A percentile compares a stretch with the other conserved stretches of the same genome.
Conservation (phyloP, 257 asterid genomes). For the Capsicum pubescens region DNA sequence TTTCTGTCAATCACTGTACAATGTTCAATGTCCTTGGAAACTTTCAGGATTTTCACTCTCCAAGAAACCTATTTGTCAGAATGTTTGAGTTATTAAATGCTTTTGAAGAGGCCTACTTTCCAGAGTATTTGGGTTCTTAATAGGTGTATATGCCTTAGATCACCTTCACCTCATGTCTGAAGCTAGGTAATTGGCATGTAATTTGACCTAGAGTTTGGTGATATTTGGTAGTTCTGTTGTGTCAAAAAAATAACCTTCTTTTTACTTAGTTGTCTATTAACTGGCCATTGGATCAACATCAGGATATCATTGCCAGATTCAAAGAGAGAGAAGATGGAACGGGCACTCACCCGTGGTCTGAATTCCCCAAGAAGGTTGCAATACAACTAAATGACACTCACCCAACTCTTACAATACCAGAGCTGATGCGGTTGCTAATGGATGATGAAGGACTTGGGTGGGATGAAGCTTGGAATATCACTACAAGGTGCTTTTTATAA, state of each 20-base stretch:
- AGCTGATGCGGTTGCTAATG: slow-evolving; percentile 95
- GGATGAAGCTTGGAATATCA: slow-evolving; percentile 98
- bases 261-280: slow-evolving; percentile 5
- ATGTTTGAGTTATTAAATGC: not conserved
- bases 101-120: not conserved
- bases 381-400: slow-evolving; percentile 97
- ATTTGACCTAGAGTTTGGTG: slow-evolving; percentile 16
- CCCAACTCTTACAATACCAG: slow-evolving; percentile 97
- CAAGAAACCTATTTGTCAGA: not conserved
- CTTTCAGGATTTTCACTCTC: slow-evolving; percentile 8
- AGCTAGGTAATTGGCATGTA: not conserved
- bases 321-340: slow-evolving; percentile 72
- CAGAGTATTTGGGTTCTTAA: slow-evolving; percentile 6
- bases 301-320: slow-evolving; percentile 91
- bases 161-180: not conserved
- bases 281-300: slow-evolving; percentile 32
- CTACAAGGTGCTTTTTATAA: slow-evolving; percentile 64
- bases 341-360: slow-evolving; percentile 67
- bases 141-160: not conserved
- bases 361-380: slow-evolving; percentile 92
- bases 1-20: not conserved
- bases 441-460: slow-evolving; percentile 94
- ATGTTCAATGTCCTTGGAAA: not conserved
- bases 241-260: slow-evolving; percentile 22
- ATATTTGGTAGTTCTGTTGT: slow-evolving; percentile 8